Percentiles rank a stretch among this genome's conserved stretches.
Evolutionary conservation across 1,284 basidiomycete genomes (phyloP).

Genomic region (Boletus sp.): DNA sequence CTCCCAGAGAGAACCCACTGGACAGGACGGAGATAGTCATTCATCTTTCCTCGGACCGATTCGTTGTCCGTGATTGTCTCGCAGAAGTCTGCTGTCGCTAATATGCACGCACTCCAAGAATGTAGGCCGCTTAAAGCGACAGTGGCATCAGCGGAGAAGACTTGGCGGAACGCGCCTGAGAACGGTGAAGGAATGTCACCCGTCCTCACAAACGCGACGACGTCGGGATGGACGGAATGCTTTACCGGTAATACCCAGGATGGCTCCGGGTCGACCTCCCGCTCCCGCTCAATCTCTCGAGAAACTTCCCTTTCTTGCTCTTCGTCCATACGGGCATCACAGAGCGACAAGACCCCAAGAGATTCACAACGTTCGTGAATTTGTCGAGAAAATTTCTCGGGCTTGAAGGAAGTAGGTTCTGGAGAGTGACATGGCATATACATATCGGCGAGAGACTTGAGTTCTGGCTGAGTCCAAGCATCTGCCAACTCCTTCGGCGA

Average conservation of each 20-base stretch:
- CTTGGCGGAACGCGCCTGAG: not conserved
- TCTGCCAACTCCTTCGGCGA: not conserved
- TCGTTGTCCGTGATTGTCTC: not conserved
- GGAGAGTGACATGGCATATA: not conserved
- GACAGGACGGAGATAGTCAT: not conserved
- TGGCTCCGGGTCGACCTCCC: not conserved
- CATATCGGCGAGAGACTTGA: slow-evolving; percentile 1
- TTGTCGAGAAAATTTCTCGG: not conserved
- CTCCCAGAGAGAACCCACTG: slow-evolving; percentile 5
- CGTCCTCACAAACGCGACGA: not conserved
- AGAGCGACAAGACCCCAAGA: not conserved
- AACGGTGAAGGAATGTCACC: not conserved
- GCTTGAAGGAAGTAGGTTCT: no score
- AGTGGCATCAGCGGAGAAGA: not conserved
- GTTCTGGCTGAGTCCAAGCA: not conserved
- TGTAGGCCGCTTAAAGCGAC: not conserved
- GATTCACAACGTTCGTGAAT: not conserved
- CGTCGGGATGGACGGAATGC: not conserved
- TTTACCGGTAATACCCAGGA: not conserved
- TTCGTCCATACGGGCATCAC: not conserved
- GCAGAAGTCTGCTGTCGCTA: not conserved
- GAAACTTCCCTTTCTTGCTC: not conserved
- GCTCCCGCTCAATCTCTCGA: slow-evolving; percentile 3
- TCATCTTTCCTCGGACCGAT: not conserved
- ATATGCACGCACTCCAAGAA: not conserved